Base-by-base conservation (phyloP, 805 yeast genomes). In the Lipomyces mesembrius region DNA sequence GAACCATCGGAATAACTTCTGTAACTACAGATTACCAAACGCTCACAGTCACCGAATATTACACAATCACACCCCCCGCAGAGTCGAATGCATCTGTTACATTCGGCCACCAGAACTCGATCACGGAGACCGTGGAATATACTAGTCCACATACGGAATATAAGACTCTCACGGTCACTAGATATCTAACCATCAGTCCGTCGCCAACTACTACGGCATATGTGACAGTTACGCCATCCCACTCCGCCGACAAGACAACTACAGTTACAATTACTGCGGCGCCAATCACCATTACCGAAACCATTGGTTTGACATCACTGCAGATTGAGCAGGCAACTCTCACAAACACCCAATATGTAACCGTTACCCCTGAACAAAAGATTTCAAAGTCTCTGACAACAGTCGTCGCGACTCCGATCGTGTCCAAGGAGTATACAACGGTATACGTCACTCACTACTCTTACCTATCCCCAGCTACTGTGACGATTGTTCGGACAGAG, bases 171-270 rank as follows among this genome's bases (percentile, higher is more conserved):
- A 53, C 56, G 2, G 17, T 29, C 34, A 53, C 56, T 27, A 7
- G 2, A 22, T 53, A 53, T 22, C 34, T 17, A 11, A 51, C 17
- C 29, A 12, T 7, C 56, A 53, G 25, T 8, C 25, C 9, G 58
- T 27, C 58, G n/a, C 7, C 35, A 51, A 46, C 25, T 25, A 27
- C 56, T n/a, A 22, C 57, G 3, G 32, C 49, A 2, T 53, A 37
- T 59, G 62, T 63, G 22, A 59, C 62, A 14, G 63, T 39, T 14
- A 63, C 62, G 9, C 66, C 66, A 22, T 53, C 62, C 37, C 20
- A 7, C 20, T 22, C 57, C 17, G 51, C 25, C 7, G 55, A 59
- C 20, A 52, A 43, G 39, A 37, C 3, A 4, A n/a, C 58, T 32
- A 62, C 65, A 6, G 27, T 22, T 14, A 62, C 64, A 2, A 12